phyloP scores from a whole-genome alignment of 768 basidiomycete genomes.

The Pleurotus tuoliensis region DNA sequence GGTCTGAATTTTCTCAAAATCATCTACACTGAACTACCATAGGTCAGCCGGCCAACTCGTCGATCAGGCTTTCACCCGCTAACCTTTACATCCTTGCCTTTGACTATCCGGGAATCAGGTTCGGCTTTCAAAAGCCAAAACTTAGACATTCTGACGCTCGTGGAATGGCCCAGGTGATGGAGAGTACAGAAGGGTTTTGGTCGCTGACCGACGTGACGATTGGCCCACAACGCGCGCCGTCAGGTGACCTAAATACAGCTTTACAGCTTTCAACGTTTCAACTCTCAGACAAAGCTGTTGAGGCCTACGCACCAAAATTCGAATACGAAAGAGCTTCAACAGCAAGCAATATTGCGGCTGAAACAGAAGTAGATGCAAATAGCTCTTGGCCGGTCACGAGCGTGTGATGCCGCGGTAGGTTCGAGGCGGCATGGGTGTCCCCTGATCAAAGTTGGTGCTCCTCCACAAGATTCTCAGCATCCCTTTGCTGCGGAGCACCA shows the following conservation, averaged over 20 bases:
- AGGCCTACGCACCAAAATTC: no score
- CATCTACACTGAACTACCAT: conserved; percentile 77
- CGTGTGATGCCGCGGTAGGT: conserved; percentile 2
- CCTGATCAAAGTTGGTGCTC: not conserved
- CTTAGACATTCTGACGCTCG: conserved; percentile 6
- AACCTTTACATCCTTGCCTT: conserved; percentile 85
- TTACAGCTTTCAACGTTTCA: no score
- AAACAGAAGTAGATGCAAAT: no score
- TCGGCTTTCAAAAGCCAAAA: conserved; percentile 86
- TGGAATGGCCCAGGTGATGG: not conserved
- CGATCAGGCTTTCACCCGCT: not conserved
- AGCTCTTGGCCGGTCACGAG: not conserved
- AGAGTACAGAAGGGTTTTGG: no score
- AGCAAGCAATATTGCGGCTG: no score
- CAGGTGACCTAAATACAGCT: no score
- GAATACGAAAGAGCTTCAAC: no score
- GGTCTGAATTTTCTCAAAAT: conserved; percentile 66
- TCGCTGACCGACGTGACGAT: no score
- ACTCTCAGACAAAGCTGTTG: no score
- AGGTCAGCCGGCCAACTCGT: not conserved
- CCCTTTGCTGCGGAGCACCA: conserved; percentile 7
- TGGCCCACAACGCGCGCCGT: no score
- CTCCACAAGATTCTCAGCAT: not conserved
- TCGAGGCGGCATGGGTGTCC: not conserved
- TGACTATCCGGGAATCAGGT: conserved; percentile 78